These are phyloP conservation scores for Chloris gayana DNA, from an alignment of 176 grass and related monocot species.

Conservation along the genomic window DNA sequence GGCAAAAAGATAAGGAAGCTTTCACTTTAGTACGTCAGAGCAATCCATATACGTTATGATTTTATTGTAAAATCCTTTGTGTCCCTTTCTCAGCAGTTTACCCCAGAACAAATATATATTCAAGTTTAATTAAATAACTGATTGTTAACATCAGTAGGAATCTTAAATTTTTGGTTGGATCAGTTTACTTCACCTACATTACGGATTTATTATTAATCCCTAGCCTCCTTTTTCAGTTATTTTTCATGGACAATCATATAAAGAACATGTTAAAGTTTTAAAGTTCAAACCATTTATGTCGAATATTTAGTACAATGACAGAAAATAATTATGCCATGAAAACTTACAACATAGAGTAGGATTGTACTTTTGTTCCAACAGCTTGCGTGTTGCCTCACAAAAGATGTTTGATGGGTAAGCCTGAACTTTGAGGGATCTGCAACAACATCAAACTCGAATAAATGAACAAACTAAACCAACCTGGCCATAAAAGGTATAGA, in stretches of 20 bases:
- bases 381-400: slow-evolving; percentile 68
- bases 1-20: neutral
- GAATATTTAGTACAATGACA: neutral
- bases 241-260: neutral
- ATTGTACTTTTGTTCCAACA: slow-evolving; percentile 57
- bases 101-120: neutral
- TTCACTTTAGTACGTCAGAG: slow-evolving; percentile 3
- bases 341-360: slow-evolving; percentile 75
- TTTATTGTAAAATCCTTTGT: neutral
- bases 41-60: neutral
- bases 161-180: neutral
- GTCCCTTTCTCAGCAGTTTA: neutral
- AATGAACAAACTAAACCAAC: slow-evolving; percentile 8
- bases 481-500: neutral
- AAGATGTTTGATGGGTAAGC: slow-evolving; percentile 70
- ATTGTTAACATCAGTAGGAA: neutral
- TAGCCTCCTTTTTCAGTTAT: neutral
- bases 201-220: neutral
- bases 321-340: neutral
- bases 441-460: slow-evolving; percentile 24
- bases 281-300: neutral
- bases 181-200: neutral
- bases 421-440: slow-evolving; percentile 83
- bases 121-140: neutral
- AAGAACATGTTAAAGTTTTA: neutral